A percentile compares a stretch with the other conserved stretches of the same genome.
These are phyloP conservation scores for Tolypocladium nubicola DNA, from an alignment of 2,329 filamentous ascomycete genomes.

Conservation along the genomic window DNA sequence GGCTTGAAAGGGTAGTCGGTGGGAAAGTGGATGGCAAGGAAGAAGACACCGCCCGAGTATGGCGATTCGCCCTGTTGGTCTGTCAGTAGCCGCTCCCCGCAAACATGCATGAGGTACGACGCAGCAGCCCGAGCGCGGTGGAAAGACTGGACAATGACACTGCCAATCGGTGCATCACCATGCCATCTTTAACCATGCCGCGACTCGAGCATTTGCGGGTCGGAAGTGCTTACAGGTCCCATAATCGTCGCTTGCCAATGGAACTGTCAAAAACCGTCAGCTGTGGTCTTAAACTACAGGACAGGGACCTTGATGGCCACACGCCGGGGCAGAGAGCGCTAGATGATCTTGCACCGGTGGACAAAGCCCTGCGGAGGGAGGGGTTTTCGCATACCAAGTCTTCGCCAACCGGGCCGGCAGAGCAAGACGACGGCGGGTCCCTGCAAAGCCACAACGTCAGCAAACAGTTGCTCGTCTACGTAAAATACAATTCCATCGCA, in stretches of 20 bases:
- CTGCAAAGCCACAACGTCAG: constrained; percentile 35
- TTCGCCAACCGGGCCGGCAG: constrained; percentile 91
- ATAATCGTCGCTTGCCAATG: constrained; percentile 99
- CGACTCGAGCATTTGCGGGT: background rate
- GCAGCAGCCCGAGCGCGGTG: background rate
- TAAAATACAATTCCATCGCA: background rate
- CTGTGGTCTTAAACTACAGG: background rate
- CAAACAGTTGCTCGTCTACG: constrained; percentile 1
- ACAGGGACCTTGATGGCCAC: background rate
- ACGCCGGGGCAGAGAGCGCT: background rate
- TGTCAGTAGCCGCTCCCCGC: constrained; percentile 15
- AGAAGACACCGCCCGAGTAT: constrained; percentile 97
- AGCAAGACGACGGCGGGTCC: constrained; percentile 97
- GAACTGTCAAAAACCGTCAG: constrained; percentile 51
- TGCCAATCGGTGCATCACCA: background rate
- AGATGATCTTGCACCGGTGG: background rate
- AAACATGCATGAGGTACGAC: background rate
- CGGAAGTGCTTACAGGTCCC: constrained; percentile 69
- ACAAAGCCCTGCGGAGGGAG: constrained; percentile 7
- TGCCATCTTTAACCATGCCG: background rate
- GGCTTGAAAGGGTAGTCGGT: constrained; percentile 99
- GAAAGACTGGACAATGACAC: background rate
- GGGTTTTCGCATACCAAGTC: constrained; percentile 68
- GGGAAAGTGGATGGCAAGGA: constrained; percentile 96
- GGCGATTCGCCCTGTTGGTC: constrained; percentile 74